These are phyloP conservation scores for Gossypium ekmanianum DNA, from an alignment of 345 rosid genomes.

Conservation along the genomic window DNA sequence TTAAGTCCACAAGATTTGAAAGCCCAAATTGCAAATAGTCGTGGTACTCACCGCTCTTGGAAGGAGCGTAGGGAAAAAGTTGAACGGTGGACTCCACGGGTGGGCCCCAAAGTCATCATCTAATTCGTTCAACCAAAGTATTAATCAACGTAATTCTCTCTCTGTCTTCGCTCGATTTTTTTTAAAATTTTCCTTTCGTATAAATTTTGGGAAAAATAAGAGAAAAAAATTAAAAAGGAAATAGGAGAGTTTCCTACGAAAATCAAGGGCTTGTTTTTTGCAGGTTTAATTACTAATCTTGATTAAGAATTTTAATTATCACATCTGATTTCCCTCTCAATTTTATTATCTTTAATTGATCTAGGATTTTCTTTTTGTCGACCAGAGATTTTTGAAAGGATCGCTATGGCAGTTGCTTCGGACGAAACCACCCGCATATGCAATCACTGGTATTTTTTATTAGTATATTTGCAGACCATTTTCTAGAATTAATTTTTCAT, in stretches of 20 bases:
- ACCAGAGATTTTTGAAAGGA: constrained; percentile 22
- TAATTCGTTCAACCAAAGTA: constrained; percentile 19
- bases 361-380: background rate
- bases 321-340: background rate
- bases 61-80: constrained; percentile 15
- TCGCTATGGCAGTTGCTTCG: constrained; percentile 54
- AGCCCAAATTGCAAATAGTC: background rate
- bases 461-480: background rate
- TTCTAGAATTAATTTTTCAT: background rate
- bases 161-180: background rate
- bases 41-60: background rate
- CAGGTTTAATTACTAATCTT: constrained; percentile 8
- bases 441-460: constrained; percentile 69
- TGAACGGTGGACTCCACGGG: background rate
- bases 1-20: background rate
- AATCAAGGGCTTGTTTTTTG: background rate
- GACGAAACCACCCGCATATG: constrained; percentile 67
- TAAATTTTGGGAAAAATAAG: background rate
- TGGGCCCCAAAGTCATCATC: constrained; percentile 11
- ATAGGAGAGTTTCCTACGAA: constrained; percentile 4
- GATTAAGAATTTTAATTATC: background rate
- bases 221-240: background rate
- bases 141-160: background rate
- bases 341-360: background rate
- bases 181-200: background rate